Evolutionary conservation across 2,329 filamentous ascomycete species (phyloP), one percentile per base, ranked within the genome.

Genomic region (Cladophialophora chaetospira): DNA sequence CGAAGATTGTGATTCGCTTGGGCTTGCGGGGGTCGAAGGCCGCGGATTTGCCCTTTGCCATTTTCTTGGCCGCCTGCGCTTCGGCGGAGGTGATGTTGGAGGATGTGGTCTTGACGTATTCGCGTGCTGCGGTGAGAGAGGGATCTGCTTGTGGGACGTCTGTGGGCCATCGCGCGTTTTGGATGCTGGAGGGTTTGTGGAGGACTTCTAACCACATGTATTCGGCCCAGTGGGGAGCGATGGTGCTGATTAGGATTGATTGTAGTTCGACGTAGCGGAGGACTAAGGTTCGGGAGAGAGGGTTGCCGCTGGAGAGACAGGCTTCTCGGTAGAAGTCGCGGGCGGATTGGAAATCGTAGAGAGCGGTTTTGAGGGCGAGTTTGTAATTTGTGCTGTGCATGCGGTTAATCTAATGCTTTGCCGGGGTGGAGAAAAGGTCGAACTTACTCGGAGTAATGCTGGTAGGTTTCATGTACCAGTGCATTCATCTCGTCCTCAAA

Each of bases 401-500:
- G n/a, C n/a, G 44, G 66, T 56, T 53, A 49, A 23, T 13, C 28
- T 49, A 8, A 8, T 23, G 3, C 35, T 8, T 19, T 35, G 21
- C 17, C 19, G 21, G 6, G 3, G 28, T 23, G 10, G 23, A 21
- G 28, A 3, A 15, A 10, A 2, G 13, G 3, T 31, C 3, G 4
- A 31, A 71, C 78, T 72, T 74, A 82, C 79, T 83, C 81, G 63
- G 85, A 80, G 77, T 96, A 97, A 70, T 94, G 86, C 67, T 86
- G 80, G 67, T 83, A 84, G 11, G 91, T 85, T 74, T 96, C 89
- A 46, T 82, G 80, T n/a, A 92, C 88, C 8, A 96, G 78, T 4
- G 82, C 79, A 71, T 96, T 94, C 78, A 99, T 83, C 75, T 99
- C 93, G 71, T 99, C 97, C 69, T 90, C 84, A 70, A 99, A 97